Conservation (phyloP, 2,329 filamentous ascomycete species). For the Hymenotorrendiella dingleyae region DNA sequence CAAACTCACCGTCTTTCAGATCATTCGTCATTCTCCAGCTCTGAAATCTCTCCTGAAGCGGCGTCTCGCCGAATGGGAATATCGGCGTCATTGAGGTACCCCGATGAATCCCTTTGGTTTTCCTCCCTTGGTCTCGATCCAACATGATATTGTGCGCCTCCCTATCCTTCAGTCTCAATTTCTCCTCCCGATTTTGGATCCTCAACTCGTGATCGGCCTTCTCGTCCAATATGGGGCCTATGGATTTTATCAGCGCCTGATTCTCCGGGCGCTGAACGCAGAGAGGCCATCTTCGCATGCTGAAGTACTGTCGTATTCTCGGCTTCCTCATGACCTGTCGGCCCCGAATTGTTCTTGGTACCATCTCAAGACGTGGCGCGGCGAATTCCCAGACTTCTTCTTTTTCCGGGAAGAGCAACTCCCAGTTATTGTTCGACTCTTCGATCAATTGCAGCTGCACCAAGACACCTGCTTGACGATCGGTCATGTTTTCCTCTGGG, state of each 20-base stretch:
- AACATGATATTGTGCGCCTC: no score
- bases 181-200: no score
- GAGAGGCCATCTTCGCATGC: constrained; percentile 19
- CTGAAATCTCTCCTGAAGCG: constrained; percentile 21
- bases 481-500: neutral
- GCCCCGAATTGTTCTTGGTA: neutral
- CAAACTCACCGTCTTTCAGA: constrained; percentile 21
- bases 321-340: neutral
- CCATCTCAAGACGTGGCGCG: constrained; percentile 1
- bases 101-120: constrained; percentile 8
- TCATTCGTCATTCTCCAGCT: constrained; percentile 23
- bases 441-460: constrained; percentile 25
- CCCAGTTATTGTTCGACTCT: constrained; percentile 26
- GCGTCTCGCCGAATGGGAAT: constrained; percentile 28
- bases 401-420: constrained; percentile 21
- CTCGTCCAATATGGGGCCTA: no score
- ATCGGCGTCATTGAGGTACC: constrained; percentile 11
- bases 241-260: constrained; percentile 12
- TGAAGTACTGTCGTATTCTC: constrained; percentile 17
- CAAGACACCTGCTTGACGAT: constrained; percentile 13
- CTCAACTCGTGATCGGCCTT: no score
- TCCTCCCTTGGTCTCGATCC: neutral
- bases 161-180: no score
- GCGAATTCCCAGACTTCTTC: constrained; percentile 28
- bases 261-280: constrained; percentile 15